Evolutionary conservation across 768 basidiomycete species (phyloP), one percentile per base, ranked within the genome.

Genomic region (Russula earlei): DNA sequence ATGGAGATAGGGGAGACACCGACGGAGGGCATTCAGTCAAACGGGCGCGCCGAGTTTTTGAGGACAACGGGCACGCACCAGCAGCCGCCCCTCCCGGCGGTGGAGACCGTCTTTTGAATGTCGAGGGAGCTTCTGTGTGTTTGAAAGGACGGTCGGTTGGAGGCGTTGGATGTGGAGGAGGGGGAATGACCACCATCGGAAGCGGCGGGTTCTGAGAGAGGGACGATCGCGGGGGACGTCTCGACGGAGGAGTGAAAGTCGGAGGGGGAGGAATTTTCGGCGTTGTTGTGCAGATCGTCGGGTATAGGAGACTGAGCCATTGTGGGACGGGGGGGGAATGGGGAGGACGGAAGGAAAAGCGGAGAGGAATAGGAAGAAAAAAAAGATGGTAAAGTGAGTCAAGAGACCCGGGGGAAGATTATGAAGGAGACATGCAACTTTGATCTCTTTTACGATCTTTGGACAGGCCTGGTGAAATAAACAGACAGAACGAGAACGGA

Each of bases 401-500:
- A 24, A 33, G 20, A 38, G 33, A 5, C 33, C 38, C 25, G 56
- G 56, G 56, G 56, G 49, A 36, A 46, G 56, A 44, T 58, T 58
- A 58, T 38, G 57, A 54, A 33, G 57, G 57, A 58, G 57, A 58
- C 57, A 58, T 58, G 46, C 56, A 48, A 53, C 44, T 42, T 52
- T 54, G 57, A 58, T 58, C 56, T 58, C 56, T 58, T 58, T 58
- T 58, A 58, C 57, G 57, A 58, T 58, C 57, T 58, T 54, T 27
- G 57, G 50, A 27, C 38, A 47, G 38, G 56, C 38, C 55, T 56
- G 55, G 51, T 50, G 56, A 58, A 57, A 53, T 58, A 58, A 58
- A 53, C n/a, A n/a, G n/a, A n/a, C n/a, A n/a, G n/a, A n/a, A n/a
- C 41, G 45, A 22, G 53, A 24, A 38, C 57, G 57, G 57, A 58